Percentiles rank a stretch among this genome's conserved stretches.
These are phyloP conservation scores for Diutina siamensis DNA, from an alignment of 1,139 yeast species.

Conservation along the genomic window DNA sequence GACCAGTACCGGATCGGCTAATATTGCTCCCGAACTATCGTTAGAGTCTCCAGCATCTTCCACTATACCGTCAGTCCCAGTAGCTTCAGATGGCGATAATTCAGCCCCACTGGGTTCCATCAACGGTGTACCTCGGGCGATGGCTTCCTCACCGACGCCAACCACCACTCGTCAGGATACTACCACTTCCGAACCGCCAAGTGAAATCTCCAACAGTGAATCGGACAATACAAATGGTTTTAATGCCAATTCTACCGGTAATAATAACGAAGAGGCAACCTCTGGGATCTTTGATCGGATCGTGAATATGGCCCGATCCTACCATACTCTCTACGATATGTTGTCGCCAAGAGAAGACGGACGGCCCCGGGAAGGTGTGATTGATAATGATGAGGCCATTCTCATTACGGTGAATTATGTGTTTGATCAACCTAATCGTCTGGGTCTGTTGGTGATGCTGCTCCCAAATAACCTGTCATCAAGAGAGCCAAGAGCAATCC, in stretches of 20 bases:
- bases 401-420: slow-evolving; percentile 35
- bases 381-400: slow-evolving; percentile 11
- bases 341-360: neutral
- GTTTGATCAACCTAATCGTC: slow-evolving; percentile 21
- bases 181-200: no score
- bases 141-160: no score
- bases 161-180: no score
- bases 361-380: neutral
- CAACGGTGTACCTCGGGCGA: no score
- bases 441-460: slow-evolving; percentile 48
- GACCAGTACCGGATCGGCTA: neutral
- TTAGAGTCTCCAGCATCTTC: no score
- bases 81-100: no score
- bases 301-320: neutral
- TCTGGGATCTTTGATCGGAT: neutral
- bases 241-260: neutral
- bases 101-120: no score
- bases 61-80: no score
- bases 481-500: slow-evolving; percentile 39
- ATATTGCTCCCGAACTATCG: no score
- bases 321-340: neutral
- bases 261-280: neutral
- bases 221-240: no score
- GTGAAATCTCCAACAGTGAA: neutral
- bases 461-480: slow-evolving; percentile 55